Evolutionary conservation across 2,329 filamentous ascomycete genomes (phyloP), one percentile per base, ranked within the genome.

Genomic region (Nakataea oryzae): DNA sequence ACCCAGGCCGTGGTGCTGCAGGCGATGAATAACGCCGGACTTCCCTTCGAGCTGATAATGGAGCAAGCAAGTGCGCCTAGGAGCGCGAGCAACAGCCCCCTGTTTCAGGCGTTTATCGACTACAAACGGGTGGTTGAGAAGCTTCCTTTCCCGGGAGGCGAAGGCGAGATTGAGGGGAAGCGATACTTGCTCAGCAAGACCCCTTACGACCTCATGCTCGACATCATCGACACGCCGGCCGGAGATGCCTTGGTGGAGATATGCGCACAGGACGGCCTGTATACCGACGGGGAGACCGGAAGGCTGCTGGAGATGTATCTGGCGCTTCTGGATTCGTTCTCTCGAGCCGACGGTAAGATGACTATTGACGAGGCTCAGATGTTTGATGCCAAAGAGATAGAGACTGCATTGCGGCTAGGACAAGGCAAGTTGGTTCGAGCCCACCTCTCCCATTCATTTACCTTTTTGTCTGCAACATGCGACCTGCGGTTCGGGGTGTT

Each of bases 21-120:
- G 29, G 54, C 60, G 1, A 56, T 61, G 13, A 28, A 26, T 29
- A 29, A 61, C 54, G 54, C 60, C 3, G 14, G 26, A 24, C n/a
- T 61, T 1, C 60, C 60, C 14, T 21, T 61, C 24, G 60, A 61
- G 32, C 26, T 57, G 4, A 17, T 61, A 11, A 12, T 58, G 32
- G 55, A 61, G 54, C 14, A 54, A 13, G 13, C n/a, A 26, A 30
- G n/a, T 8, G 34, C 41, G 7, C 12, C 30, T 1, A 29, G 30
- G 14, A 58, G 17, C 27, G 13, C 60, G 3, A 47, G 60, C 54
- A 34, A 58, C 55, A 61, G 60, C 56, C 60, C 55, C 14, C 3
- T 61, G 30, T 61, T 61, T 14, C 60, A 61, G 26, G 26, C 54
- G 1, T 50, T 58, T 11, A 58, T 61, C 32, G 29, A 61, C 56